phyloP scores from a whole-genome alignment of 1,284 basidiomycete genomes.

The Ceratobasidium sp. region DNA sequence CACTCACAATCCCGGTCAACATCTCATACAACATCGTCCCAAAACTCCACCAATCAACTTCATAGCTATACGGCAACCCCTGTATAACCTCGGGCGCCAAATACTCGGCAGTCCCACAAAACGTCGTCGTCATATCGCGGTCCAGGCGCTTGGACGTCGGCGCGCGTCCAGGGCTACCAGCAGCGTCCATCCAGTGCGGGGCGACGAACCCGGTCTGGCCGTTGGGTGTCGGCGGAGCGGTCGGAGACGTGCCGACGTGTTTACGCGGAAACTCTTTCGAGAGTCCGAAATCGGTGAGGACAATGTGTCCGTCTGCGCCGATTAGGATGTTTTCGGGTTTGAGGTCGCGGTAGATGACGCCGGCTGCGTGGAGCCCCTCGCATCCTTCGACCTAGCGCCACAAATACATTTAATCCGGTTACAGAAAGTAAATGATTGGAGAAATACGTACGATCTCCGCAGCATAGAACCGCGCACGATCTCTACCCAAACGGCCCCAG shows the following conservation, averaged over 20 bases:
- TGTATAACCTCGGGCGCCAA: conserved; percentile 95
- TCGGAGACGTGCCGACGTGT: conserved; percentile 54
- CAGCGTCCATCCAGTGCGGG: conserved; percentile 77
- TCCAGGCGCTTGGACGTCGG: conserved; percentile 40
- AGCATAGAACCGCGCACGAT: conserved; percentile 94
- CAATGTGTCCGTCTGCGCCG: conserved; percentile 91
- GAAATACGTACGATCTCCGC: conserved; percentile 80
- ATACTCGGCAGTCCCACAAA: conserved; percentile 94
- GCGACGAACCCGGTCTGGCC: conserved; percentile 59
- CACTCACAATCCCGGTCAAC: conserved; percentile 86
- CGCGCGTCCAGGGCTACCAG: conserved; percentile 35
- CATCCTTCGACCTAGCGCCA: conserved; percentile 33
- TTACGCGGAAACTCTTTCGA: conserved; percentile 84
- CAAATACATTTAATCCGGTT: neutral
- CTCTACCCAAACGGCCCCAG: conserved; percentile 91
- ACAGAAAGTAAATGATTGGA: neutral
- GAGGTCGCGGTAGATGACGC: conserved; percentile 90
- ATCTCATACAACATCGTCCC: conserved; percentile 98
- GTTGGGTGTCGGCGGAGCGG: conserved; percentile 68
- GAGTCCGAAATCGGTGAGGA: conserved; percentile 94
- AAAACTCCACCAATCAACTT: conserved; percentile 98
- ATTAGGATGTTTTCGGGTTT: conserved; percentile 97
- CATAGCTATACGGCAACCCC: conserved; percentile 90
- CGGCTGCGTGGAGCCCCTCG: conserved; percentile 80
- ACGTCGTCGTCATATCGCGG: conserved; percentile 79